Conservation (phyloP, 306 rosid species). For the Hylodesmum podocarpum region DNA sequence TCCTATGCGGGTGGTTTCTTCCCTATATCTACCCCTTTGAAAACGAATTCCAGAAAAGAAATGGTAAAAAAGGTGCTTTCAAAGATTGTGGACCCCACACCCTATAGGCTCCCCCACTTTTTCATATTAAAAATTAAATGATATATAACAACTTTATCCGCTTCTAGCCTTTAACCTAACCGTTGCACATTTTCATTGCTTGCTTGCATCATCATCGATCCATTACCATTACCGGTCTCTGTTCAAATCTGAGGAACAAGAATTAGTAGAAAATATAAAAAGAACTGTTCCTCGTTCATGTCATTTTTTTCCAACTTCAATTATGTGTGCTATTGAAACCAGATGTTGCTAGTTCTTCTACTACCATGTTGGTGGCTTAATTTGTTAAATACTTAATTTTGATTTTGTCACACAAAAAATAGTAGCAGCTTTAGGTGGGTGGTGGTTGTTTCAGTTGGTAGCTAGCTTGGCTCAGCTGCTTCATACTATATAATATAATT, state of each 20-base stretch:
- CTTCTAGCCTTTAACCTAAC: conserved; percentile 58
- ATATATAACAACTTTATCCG: conserved; percentile 39
- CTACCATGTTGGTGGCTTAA: background rate
- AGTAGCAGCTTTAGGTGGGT: conserved; percentile 42
- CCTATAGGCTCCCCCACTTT: conserved; percentile 27
- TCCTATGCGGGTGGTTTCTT: conserved; percentile 48
- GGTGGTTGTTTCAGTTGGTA: conserved; percentile 47
- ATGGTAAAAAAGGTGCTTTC: conserved; percentile 34
- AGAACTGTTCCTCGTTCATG: background rate
- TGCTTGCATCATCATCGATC: conserved; percentile 28
- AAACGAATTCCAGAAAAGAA: conserved; percentile 36
- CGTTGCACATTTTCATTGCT: conserved; percentile 34
- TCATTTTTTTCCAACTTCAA: background rate
- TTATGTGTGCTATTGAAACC: conserved; percentile 7
- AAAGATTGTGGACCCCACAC: conserved; percentile 37
- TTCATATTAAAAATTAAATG: background rate
- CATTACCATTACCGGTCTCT: background rate
- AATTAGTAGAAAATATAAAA: background rate
- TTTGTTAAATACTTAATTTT: conserved; percentile 29
- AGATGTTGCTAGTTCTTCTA: conserved; percentile 19
- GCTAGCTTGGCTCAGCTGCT: conserved; percentile 46
- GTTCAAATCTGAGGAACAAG: conserved; percentile 21
- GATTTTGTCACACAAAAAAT: conserved; percentile 34
- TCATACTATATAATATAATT: conserved; percentile 1
- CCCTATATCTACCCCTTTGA: conserved; percentile 56